Evolutionary conservation across 805 yeast genomes (phyloP).

Genomic region (Kodamaea leandrae): DNA sequence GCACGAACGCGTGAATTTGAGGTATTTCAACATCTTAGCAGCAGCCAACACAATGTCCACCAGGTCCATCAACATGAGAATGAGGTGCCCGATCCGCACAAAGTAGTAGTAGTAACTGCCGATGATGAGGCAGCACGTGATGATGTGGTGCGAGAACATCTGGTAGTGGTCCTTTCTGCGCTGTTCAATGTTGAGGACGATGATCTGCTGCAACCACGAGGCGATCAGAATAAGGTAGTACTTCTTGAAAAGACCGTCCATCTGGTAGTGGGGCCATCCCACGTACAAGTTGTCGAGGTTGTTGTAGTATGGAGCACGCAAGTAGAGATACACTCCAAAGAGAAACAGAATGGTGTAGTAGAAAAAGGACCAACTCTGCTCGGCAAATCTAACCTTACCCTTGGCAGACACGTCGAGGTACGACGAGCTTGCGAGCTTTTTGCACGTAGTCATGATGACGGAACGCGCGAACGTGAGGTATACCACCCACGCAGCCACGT

Average conservation of each 20-base stretch:
- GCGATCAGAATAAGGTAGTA: slow-evolving; percentile 75
- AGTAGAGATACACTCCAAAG: slow-evolving; percentile 58
- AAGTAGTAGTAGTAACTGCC: slow-evolving; percentile 76
- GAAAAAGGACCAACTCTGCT: slow-evolving; percentile 76
- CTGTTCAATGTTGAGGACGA: slow-evolving; percentile 74
- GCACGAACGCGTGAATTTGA: slow-evolving; percentile 58
- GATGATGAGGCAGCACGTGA: slow-evolving; percentile 62
- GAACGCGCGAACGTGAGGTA: slow-evolving; percentile 57
- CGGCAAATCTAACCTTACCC: slow-evolving; percentile 69
- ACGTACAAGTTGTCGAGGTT: slow-evolving; percentile 57
- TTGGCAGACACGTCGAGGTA: slow-evolving; percentile 46
- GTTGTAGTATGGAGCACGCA: slow-evolving; percentile 55
- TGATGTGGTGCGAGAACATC: slow-evolving; percentile 86
- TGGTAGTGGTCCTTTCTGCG: slow-evolving; percentile 79
- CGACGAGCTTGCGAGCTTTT: slow-evolving; percentile 54
- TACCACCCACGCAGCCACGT: slow-evolving; percentile 55
- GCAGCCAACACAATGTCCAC: slow-evolving; percentile 69
- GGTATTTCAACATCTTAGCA: slow-evolving; percentile 77
- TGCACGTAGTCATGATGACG: slow-evolving; percentile 53
- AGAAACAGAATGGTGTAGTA: slow-evolving; percentile 57
- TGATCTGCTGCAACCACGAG: slow-evolving; percentile 77
- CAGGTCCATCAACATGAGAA: slow-evolving; percentile 76
- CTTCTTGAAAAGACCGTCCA: slow-evolving; percentile 52
- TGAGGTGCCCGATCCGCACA: slow-evolving; percentile 74
- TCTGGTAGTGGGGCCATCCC: slow-evolving; percentile 72